Evolutionary conservation across 768 basidiomycete genomes (phyloP), one percentile per base, ranked within the genome.

Genomic region (Leccinum ochraceum): DNA sequence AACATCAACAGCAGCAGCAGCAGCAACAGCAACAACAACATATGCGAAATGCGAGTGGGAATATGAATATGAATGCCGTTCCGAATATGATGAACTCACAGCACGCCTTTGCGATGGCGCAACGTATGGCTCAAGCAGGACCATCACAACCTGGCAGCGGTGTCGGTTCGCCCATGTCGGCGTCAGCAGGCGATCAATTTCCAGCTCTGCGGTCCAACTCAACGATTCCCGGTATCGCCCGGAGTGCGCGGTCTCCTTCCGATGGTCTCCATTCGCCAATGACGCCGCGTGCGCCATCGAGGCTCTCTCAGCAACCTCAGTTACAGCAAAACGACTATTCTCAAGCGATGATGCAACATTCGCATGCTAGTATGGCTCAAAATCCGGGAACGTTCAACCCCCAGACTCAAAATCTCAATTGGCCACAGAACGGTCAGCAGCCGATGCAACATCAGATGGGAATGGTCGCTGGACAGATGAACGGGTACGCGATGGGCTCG

Each of bases 191-290:
- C 53, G 70, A 74, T 66, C 74, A 78, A 57, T 82, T 83, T 60
- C 80, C 83, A 13, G 77, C 79, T 6, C 73, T 87, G 32, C 79
- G 85, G 20, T 86, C 86, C 46, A 87, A 84, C 67, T 75, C 79
- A 46, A 72, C 83, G 22, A 86, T 90, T 56, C 88, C 88, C 0
- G 89, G 89, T 13, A 92, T 92, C 56, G 87, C 89, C 22, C 79
- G 90, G 66, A 90, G 86, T 65, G 83, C 84, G 54, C 80, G 89
- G 58, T 90, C 90, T 46, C 90, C 90, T n/a, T 85, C 88, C 17
- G 89, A 91, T 61, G 77, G 80, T 37, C 76, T 78, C 3, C 76
- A 77, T 57, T 81, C 80, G 2, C 80, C 79, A 2, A 76, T 77
- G 66, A 78, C 76, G 5, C 77, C 78, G 26, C 74, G 77, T 48